Conservation (phyloP, 345 rosid genomes). For the Ailanthus altissimus region DNA sequence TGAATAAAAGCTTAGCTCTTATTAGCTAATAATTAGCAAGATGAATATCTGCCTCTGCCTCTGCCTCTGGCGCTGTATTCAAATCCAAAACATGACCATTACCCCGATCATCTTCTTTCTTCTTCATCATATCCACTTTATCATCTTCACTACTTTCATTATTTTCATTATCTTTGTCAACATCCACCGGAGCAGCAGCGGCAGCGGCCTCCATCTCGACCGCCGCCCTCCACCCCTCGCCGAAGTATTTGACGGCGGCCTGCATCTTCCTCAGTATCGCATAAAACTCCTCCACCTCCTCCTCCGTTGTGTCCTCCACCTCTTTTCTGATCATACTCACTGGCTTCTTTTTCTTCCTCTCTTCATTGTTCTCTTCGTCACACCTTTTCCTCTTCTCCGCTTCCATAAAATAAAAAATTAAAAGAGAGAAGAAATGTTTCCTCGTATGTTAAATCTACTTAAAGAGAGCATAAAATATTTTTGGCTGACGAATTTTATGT, state of each 20-base stretch:
- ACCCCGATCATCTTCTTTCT: not conserved
- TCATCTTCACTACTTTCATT: not conserved
- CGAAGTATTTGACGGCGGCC: constrained; percentile 16
- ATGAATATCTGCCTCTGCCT: not conserved
- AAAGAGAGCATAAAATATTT: too few species aligned
- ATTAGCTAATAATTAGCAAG: not conserved
- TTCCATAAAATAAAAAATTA: not conserved
- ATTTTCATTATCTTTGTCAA: not conserved
- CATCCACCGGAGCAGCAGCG: not conserved
- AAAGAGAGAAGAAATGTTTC: too few species aligned
- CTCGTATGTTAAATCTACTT: too few species aligned
- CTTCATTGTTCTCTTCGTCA: constrained; percentile 4
- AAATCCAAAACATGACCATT: constrained; percentile 19
- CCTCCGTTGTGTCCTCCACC: constrained; percentile 19
- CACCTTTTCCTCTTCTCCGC: constrained; percentile 18
- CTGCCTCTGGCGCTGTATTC: constrained; percentile 26
- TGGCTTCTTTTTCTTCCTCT: constrained; percentile 4
- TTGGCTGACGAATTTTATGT: not conserved
- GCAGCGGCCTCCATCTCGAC: constrained; percentile 7
- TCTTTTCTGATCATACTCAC: not conserved
- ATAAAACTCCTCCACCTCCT: constrained; percentile 24
- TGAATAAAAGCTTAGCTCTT: too few species aligned
- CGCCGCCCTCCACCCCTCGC: constrained; percentile 23
- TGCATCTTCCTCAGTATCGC: constrained; percentile 26
- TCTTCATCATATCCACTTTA: not conserved